phyloP scores from a whole-genome alignment of 306 rosid genomes.

The Medicago truncatula region MtrunA17r5.0-ANR NC_053042.1:42680501-42681000 shows the following conservation, averaged over 20 bases:
- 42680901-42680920: conserved; percentile 72
- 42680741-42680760: conserved; percentile 71
- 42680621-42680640: conserved; percentile 14
- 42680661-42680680: conserved; percentile 77
- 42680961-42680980: conserved; percentile 83
- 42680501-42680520: background rate
- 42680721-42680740: conserved; percentile 84
- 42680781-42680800: conserved; percentile 62
- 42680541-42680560: background rate
- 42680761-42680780: conserved; percentile 73
- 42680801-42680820: conserved; percentile 75
- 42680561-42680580: conserved; percentile 9
- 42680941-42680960: conserved; percentile 64
- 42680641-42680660: conserved; percentile 82
- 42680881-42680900: conserved; percentile 76
- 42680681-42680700: conserved; percentile 71
- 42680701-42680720: conserved; percentile 94
- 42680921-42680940: conserved; percentile 73
- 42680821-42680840: conserved; percentile 73
- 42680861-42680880: conserved; percentile 79
- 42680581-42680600: background rate
- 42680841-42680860: conserved; percentile 77
- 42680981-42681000: conserved; percentile 84
- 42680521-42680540: background rate
- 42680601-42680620: background rate